Evolutionary conservation across 768 basidiomycete genomes (phyloP).

Genomic region (Tephrocybe sp.): DNA sequence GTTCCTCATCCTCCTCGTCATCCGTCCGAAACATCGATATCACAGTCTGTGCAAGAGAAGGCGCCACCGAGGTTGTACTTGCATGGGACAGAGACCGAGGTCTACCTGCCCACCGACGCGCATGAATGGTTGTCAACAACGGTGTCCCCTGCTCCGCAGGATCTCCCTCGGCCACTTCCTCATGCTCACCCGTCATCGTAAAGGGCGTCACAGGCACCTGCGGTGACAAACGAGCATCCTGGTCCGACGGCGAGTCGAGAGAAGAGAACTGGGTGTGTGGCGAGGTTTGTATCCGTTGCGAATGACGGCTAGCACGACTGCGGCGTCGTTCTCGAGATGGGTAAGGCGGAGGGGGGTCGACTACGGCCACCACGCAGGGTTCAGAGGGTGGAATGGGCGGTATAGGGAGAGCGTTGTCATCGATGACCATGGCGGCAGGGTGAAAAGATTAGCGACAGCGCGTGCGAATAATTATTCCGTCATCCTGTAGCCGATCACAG

Average conservation of each 20-base stretch:
- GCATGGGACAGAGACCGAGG: conserved; percentile 59
- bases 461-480: no score
- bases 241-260: conserved; percentile 33
- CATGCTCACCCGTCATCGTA: conserved; percentile 20
- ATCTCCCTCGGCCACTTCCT: conserved; percentile 22
- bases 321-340: conserved; percentile 48
- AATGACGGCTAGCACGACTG: conserved; percentile 27
- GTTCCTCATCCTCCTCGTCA: conserved; percentile 32
- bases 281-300: conserved; percentile 25
- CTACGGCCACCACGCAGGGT: conserved; percentile 1
- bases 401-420: neutral
- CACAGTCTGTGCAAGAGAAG: conserved; percentile 69
- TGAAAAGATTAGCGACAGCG: neutral
- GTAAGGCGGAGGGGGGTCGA: conserved; percentile 75
- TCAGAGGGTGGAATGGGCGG: neutral
- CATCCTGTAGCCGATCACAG: no score
- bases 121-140: conserved; percentile 32
- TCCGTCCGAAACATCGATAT: conserved; percentile 67
- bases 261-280: conserved; percentile 30
- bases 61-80: conserved; percentile 55
- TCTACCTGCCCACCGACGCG: conserved; percentile 30
- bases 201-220: conserved; percentile 15
- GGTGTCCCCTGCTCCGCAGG: conserved; percentile 52
- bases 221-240: conserved; percentile 27
- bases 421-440: conserved; percentile 6